Evolutionary conservation across 495 filamentous ascomycete genomes (phyloP), one percentile per base, ranked within the genome.

Genomic region (Talaromyces nanjingensis): DNA sequence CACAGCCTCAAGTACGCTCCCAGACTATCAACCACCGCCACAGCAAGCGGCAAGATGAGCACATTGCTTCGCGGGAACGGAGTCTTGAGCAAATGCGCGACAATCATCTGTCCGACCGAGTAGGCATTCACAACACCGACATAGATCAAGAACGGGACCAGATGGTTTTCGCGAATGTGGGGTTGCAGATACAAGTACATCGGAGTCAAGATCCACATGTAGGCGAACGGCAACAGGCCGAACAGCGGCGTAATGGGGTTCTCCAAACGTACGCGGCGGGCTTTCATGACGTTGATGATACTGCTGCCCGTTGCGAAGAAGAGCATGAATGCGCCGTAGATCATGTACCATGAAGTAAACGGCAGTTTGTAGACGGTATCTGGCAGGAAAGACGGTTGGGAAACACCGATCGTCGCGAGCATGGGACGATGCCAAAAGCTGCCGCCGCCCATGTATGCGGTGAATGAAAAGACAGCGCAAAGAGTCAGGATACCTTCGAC

Each of bases 401-500:
- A 77, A 29, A 97, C 72, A 18, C 91, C 90, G 27, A 97, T 52
- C 0, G 86, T 88, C 49, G 77, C 71, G 47, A 97, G 75, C 86
- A 93, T 85, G 6, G 89, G 81, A 65, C 86, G 90, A 69, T 93
- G 87, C 94, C 94, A 98, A 80, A 96, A 96, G 71, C 87, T 90
- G 59, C 89, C 94, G 25, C 91, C 91, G 63, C 94, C 94, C 70
- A 88, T 84, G 70, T 87, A 83, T 18, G 89, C 92, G 1, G 94
- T 98, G 56, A 94, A 70, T n/a, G 84, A 86, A 73, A 93, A 98
- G 42, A 98, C 87, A 31, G 81, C 72, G 68, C 88, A 90, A 4
- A 98, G 80, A 49, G 90, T 92, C 52, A 98, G 78, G 63, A 98
- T 88, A 33, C 94, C 94, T 76, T 98, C 94, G 49, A 98, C 94